A percentile compares a stretch with the other conserved stretches of the same genome.
Conservation (phyloP, 495 filamentous ascomycete genomes). For the Podospora tetraspora region DNA sequence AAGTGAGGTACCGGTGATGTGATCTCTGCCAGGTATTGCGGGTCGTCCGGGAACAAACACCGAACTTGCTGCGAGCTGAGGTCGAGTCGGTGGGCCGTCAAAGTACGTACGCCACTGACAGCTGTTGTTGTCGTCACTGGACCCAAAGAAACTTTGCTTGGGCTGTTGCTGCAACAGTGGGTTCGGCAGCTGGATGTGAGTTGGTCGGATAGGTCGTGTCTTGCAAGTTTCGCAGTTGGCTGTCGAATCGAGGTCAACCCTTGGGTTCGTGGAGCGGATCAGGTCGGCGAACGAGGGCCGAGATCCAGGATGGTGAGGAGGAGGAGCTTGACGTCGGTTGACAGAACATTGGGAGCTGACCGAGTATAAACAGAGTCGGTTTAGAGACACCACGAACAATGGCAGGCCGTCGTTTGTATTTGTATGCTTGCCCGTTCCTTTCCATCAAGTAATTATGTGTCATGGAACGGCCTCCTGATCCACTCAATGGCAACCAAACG, state of each 20-base stretch:
- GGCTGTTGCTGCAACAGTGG: not conserved
- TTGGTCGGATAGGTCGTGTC: not conserved
- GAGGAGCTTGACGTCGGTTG: not conserved
- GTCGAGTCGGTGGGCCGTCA: not conserved
- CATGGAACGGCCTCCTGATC: slow-evolving; percentile 27
- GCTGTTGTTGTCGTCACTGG: slow-evolving; percentile 6
- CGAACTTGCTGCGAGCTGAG: not conserved
- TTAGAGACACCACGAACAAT: slow-evolving; percentile 4
- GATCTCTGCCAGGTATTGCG: not conserved
- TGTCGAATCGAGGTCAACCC: not conserved
- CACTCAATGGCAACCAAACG: slow-evolving; percentile 3
- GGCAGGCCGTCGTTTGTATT: slow-evolving; percentile 19
- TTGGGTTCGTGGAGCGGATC: not conserved
- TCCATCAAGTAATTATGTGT: slow-evolving; percentile 52
- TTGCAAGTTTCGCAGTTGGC: not conserved
- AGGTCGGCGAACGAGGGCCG: not conserved
- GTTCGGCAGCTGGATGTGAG: not conserved
- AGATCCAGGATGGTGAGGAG: not conserved
- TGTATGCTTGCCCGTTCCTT: slow-evolving; percentile 25
- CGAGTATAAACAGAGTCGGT: not conserved
- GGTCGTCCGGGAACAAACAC: slow-evolving; percentile 6
- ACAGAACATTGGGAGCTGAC: not conserved
- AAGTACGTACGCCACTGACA: not conserved
- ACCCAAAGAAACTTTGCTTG: not conserved
- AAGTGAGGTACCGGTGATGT: slow-evolving; percentile 4